Evolutionary conservation across 192 early-diverging fungal species (phyloP).

Genomic region (Coemansia sp.): DNA sequence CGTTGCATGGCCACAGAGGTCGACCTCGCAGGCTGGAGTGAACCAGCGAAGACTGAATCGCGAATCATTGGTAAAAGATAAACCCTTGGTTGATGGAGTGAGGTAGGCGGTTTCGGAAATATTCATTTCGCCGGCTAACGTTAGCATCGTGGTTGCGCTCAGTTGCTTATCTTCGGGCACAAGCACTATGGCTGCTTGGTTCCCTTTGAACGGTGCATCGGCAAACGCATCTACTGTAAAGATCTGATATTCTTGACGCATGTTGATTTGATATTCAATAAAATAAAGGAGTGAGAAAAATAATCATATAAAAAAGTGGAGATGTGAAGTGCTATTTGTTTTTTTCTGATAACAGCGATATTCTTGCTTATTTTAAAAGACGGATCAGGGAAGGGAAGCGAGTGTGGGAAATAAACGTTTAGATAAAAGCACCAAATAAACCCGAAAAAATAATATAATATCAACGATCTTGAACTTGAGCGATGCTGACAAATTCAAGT

Average conservation of each 20-base stretch:
- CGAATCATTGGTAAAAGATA: neutral
- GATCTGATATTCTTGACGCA: constrained; percentile 13
- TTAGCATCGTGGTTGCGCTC: constrained; percentile 13
- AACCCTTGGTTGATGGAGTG: constrained; percentile 15
- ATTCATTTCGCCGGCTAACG: constrained; percentile 50
- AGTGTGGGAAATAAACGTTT: neutral
- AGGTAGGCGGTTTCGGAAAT: constrained; percentile 54
- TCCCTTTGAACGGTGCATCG: constrained; percentile 32
- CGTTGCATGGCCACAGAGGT: constrained; percentile 55
- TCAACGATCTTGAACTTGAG: neutral
- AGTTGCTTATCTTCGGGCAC: constrained; percentile 21
- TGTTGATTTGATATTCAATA: constrained; percentile 11
- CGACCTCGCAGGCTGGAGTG: constrained; percentile 44
- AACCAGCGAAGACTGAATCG: constrained; percentile 49
- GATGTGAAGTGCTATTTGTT: neutral
- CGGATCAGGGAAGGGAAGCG: too few relatives aligned
- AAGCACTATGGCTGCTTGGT: constrained; percentile 41
- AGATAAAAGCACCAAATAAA: neutral
- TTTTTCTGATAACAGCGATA: neutral
- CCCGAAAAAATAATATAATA: too few relatives aligned
- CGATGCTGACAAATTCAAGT: neutral
- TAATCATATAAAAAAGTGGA: neutral
- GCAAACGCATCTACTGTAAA: constrained; percentile 45
- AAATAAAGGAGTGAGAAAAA: neutral
- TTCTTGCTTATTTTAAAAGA: neutral